Base-by-base conservation (phyloP, 1,284 basidiomycete species). In the Austroboletus niveus region DNA sequence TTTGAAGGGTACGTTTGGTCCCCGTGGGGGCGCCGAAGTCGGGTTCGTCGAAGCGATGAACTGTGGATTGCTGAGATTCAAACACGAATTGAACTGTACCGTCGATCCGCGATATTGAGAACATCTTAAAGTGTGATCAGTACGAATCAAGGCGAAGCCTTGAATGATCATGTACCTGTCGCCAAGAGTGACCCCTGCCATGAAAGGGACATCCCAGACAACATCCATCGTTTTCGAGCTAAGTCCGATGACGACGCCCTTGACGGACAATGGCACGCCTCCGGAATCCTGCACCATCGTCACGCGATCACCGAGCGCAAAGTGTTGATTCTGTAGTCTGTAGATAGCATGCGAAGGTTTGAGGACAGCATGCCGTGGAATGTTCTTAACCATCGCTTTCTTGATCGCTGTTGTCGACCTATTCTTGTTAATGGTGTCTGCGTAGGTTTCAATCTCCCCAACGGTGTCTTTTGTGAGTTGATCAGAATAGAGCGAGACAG, bases 221-320 rank as follows among this genome's bases (percentile, higher is more conserved):
- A 99, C 87, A 68, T 99, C 97, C 78, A 99, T 89, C 10, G 87
- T 85, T 63, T 88, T 90, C 11, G 85, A 75, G 60, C 85, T 89
- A 62, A 99, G 74, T 5, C 95, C 94, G 48, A 99, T 83, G 15
- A 98, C 94, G 9, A 96, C 92, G 39, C 97, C 97, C 69, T 96
- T 96, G 50, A 89, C 89, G 3, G 87, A 86, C 10, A 98, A 77
- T 0, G 95, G 94, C 0, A 99, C 94, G 24, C 87, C 86, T n/a
- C 96, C 96, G 0, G 91, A 86, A 68, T 99, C 96, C 59, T 92
- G 87, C 2, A 98, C 94, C 87, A 96, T 96, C 29, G 91, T 89
- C 36, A 98, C 94, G 12, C 97, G 83, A 71, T 99, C 96, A n/a
- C 96, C 96, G 3, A 98, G 79, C 1, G 78, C 75, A 65, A 98